These are phyloP conservation scores for Calocybe cyanea DNA, from an alignment of 768 basidiomycete genomes.

Conservation along the genomic window DNA sequence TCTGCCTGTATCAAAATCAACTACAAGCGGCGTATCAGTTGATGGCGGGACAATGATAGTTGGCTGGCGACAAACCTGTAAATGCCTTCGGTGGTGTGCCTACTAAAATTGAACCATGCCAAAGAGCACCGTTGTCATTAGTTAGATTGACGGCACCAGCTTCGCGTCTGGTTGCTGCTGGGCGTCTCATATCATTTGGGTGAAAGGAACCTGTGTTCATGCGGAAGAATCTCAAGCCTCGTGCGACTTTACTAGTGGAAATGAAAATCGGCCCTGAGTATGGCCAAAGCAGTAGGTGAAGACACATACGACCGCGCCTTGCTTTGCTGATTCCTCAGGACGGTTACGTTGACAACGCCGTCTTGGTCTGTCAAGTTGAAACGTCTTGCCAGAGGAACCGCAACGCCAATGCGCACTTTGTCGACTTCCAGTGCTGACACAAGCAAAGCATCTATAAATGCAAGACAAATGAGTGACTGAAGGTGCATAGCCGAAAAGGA, in stretches of 20 bases:
- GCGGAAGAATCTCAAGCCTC: conserved; percentile 39
- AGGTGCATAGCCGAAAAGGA: conserved; percentile 5
- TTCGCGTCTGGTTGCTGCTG: conserved; percentile 20
- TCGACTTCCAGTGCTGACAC: conserved; percentile 12
- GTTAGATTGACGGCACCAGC: conserved; percentile 28
- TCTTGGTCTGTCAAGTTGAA: conserved; percentile 16
- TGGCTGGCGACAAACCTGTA: conserved; percentile 27
- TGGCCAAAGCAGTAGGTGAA: background rate
- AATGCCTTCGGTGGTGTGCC: conserved; percentile 44
- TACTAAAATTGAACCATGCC: conserved; percentile 43
- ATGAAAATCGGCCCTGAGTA: background rate
- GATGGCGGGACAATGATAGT: background rate
- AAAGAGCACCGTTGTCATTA: conserved; percentile 34
- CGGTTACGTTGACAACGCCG: conserved; percentile 21
- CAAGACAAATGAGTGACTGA: conserved; percentile 6
- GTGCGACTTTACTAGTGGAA: conserved; percentile 36
- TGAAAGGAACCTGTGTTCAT: conserved; percentile 41
- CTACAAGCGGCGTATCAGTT: conserved; percentile 18
- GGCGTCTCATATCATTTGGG: conserved; percentile 20
- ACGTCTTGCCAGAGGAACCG: conserved; percentile 27
- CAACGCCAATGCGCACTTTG: conserved; percentile 10
- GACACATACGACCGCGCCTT: conserved; percentile 16
- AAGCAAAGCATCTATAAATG: conserved; percentile 4
- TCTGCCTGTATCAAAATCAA: conserved; percentile 48
- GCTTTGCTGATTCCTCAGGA: conserved; percentile 20